Conservation (phyloP, 2,329 filamentous ascomycete genomes). For the Ophiostoma sp. region DNA sequence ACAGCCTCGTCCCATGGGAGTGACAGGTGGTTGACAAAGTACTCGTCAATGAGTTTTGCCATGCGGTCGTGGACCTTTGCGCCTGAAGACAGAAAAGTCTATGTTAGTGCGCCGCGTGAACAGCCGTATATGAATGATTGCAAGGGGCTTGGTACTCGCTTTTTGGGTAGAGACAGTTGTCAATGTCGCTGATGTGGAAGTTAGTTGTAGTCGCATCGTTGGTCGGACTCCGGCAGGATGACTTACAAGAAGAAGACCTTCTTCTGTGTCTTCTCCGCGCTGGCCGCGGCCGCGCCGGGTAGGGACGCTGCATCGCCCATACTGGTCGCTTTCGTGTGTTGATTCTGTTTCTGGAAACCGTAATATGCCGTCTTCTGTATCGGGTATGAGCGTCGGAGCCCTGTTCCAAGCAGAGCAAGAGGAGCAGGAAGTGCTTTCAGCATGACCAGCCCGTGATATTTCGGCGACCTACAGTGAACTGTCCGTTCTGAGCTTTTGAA, state of each 20-base stretch:
- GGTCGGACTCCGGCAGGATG: not conserved
- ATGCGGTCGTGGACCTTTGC: conserved; percentile 85
- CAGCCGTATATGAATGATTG: no score
- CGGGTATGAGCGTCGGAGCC: conserved; percentile 21
- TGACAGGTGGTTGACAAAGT: conserved; percentile 68
- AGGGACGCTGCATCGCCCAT: conserved; percentile 20
- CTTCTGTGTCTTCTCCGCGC: conserved; percentile 19
- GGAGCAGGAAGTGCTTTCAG: conserved; percentile 21
- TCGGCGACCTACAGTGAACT: not conserved
- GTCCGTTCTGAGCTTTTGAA: not conserved
- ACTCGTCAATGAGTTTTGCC: conserved; percentile 73
- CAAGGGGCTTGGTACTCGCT: conserved; percentile 52
- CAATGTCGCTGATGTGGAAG: conserved; percentile 77
- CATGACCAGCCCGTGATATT: conserved; percentile 31
- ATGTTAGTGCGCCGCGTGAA: not conserved
- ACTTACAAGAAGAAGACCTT: conserved; percentile 49
- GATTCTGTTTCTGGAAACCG: conserved; percentile 5
- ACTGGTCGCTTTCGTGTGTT: not conserved
- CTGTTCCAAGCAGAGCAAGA: not conserved
- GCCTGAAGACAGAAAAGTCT: conserved; percentile 44
- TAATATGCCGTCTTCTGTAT: not conserved
- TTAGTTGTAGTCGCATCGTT: not conserved
- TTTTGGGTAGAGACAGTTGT: conserved; percentile 94
- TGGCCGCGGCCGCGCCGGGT: not conserved
- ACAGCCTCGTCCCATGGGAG: conserved; percentile 76